Evolutionary conservation across 805 yeast genomes (phyloP), one percentile per base, ranked within the genome.

Genomic region (Metschnikowia baotianmanensis): DNA sequence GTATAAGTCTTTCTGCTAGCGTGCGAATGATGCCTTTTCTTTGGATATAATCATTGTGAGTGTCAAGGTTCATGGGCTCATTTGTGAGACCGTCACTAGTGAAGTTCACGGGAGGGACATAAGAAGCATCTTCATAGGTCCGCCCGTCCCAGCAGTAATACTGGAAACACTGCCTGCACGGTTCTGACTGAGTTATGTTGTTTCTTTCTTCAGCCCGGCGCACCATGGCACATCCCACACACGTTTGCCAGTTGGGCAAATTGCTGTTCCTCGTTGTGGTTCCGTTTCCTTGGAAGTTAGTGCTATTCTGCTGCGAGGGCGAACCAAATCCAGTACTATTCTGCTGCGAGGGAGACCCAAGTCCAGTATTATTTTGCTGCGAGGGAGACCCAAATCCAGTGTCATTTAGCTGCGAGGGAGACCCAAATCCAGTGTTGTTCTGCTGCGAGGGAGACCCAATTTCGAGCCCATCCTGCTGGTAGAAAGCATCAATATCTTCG

Each of bases 181-280:
- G 52, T 18, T 58, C 61, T 2, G 61, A 42, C 40, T 57, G 64
- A 20, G 45, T 46, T 7, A 47, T 32, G 13, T 52, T 53, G 36
- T 26, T 34, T 28, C 63, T 42, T 24, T 59, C 62, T 35, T 59
- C 58, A 16, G 53, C 51, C 32, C 64, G 44, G 24, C 62, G 45
- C 24, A 59, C 52, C 38, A 59, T 51, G 30, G 64, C 64, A 46
- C 64, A 59, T 1, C 54, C 63, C 8, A 59, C 63, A 36, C 64
- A 59, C 5, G 53, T 48, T 1, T 42, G 46, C 60, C 59, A 59
- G 34, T 56, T 53, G 5, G 35, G 27, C 10, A 36, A 23, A 12
- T 35, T 31, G 6, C 31, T 40, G 31, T 21, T 19, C 6, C 24
- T 30, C 6, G 12, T 25, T 11, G 13, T 25, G 12, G 27, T 11